Evolutionary conservation across 176 grass and related monocot species (phyloP).

Genomic region (Lolium multiflorum): DNA sequence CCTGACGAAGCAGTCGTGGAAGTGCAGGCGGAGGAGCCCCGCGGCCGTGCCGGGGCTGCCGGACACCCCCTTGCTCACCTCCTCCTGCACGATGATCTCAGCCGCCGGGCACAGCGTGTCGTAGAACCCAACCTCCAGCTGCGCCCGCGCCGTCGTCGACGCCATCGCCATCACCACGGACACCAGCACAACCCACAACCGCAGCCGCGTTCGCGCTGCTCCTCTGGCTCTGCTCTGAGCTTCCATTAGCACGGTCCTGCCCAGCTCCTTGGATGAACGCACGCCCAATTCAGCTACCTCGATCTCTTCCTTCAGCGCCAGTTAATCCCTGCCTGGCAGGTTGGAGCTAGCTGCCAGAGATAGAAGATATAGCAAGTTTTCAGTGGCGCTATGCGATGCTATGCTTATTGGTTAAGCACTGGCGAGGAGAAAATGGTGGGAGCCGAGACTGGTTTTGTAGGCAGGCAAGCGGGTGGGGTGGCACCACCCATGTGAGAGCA

Average conservation of each 20-base stretch:
- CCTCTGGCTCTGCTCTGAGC: not conserved
- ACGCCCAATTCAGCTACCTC: not conserved
- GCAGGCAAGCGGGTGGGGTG: not conserved
- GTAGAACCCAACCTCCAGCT: conserved; percentile 67
- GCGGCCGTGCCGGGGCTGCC: conserved; percentile 48
- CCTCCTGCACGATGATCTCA: conserved; percentile 63
- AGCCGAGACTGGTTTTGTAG: conserved; percentile 45
- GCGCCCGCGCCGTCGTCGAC: conserved; percentile 19
- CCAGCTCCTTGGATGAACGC: not conserved
- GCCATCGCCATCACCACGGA: not conserved
- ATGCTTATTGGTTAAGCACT: conserved; percentile 40
- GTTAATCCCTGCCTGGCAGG: not conserved
- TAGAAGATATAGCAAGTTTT: not conserved
- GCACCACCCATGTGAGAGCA: conserved; percentile 28
- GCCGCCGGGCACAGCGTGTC: conserved; percentile 64
- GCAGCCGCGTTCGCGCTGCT: not conserved
- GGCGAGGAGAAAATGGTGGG: conserved; percentile 1
- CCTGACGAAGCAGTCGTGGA: conserved; percentile 93
- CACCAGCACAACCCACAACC: not conserved
- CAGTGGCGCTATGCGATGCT: not conserved
- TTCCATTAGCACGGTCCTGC: not conserved
- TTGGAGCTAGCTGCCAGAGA: not conserved
- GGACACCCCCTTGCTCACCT: conserved; percentile 51
- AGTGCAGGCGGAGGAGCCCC: conserved; percentile 71
- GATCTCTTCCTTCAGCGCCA: conserved; percentile 29